Evolutionary conservation across 371 early-diverging fungal genomes (phyloP).

Genomic region (Phascolomyces articulosus): DNA sequence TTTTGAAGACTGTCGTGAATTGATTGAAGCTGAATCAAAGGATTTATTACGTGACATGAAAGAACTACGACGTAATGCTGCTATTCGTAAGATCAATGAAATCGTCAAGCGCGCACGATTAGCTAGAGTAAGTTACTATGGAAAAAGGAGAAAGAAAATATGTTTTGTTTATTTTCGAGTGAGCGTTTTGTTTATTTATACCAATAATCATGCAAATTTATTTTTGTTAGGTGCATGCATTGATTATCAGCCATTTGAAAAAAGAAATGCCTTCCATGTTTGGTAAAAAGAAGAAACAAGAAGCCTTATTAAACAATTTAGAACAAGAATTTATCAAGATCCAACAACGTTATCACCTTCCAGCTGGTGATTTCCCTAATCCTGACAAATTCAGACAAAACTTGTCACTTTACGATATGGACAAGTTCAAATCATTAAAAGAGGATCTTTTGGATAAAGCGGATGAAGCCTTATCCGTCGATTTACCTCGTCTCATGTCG

Average conservation of each 20-base stretch:
- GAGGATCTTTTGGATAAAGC: constrained; percentile 58
- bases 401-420: constrained; percentile 65
- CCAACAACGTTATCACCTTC: constrained; percentile 60
- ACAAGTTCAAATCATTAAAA: constrained; percentile 70
- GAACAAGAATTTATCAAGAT: constrained; percentile 70
- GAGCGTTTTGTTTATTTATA: too few relatives aligned
- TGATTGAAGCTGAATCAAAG: constrained; percentile 76
- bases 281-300: constrained; percentile 77
- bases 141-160: background rate
- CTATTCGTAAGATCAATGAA: constrained; percentile 90
- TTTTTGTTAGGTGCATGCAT: constrained; percentile 84
- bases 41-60: constrained; percentile 80
- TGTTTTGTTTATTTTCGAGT: too few relatives aligned
- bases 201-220: too few relatives aligned
- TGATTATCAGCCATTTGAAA: constrained; percentile 82
- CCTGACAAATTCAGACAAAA: constrained; percentile 58
- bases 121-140: constrained; percentile 63
- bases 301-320: constrained; percentile 63
- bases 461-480: constrained; percentile 63
- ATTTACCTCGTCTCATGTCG: constrained; percentile 70
- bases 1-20: constrained; percentile 72
- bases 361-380: constrained; percentile 70
- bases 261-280: constrained; percentile 87
- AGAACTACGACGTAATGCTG: constrained; percentile 80
- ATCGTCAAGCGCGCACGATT: constrained; percentile 87